Evolutionary conservation across 2,329 filamentous ascomycete genomes (phyloP), one percentile per base, ranked within the genome.

Genomic region (Penicillium sp.): DNA sequence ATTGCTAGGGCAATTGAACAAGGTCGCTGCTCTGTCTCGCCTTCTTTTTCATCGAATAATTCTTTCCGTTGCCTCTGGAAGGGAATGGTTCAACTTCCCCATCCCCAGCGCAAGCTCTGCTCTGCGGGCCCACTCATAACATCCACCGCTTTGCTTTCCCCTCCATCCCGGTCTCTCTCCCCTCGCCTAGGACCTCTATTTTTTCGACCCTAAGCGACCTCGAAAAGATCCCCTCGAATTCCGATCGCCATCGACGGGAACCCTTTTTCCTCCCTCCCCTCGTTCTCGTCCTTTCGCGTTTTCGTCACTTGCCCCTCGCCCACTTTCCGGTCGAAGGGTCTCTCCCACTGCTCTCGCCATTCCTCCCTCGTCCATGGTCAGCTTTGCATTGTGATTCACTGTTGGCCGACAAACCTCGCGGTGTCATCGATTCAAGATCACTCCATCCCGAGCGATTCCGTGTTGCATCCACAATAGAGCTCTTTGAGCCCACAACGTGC

Each of bases 111-210:
- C 47, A 48, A 52, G 51, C 49, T 54, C 38, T 48, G 30, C 36
- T n/a, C n/a, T 35, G 41, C 42, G 51, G 51, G 42, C 37, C 50
- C 48, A 51, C 46, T 50, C 48, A 44, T 41, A 52, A 50, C 48
- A 47, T 42, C 39, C 42, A 39, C 42, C 30, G 46, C 30, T 42
- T 38, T 35, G 45, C 45, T 50, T 44, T 44, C 43, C 40, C 42
- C 45, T 34, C 13, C 42, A 39, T 38, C 32, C 30, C 15, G 18
- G 18, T 22, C 39, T 42, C 39, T 35, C 30, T 32, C 34, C 18
- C 18, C 18, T 22, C 18, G 18, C 18, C 18, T 22, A 22, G 18
- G 18, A 22, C 18, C 5, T 22, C 18, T 5, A 5, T 22, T 22
- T 22, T 18, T 16, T 23, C 28, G 28, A 23, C 6, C 22, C 28